phyloP scores from a whole-genome alignment of 179 eudicot species.

The Silene coronaria region DNA sequence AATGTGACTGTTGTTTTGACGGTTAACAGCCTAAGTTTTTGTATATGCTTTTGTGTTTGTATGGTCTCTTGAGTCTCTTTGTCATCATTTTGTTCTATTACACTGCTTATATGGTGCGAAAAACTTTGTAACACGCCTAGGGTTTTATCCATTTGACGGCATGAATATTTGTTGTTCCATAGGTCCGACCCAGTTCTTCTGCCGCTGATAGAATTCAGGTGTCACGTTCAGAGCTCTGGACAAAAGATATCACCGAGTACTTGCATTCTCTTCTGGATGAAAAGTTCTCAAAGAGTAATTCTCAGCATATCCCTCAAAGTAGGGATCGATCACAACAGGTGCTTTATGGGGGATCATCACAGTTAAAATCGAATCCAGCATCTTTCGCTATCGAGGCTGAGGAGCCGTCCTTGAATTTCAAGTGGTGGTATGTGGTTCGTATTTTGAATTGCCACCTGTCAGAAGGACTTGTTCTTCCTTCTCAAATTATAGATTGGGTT shows the following conservation, averaged over 20 bases:
- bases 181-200: conserved; percentile 73
- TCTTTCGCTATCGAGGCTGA: conserved; percentile 45
- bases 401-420: conserved; percentile 81
- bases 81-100: not conserved
- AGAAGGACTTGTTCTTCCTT: conserved; percentile 77
- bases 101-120: not conserved
- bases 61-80: not conserved
- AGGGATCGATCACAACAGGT: conserved; percentile 62
- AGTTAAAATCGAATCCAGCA: conserved; percentile 38
- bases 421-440: conserved; percentile 97
- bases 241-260: conserved; percentile 84
- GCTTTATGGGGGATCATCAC: conserved; percentile 49
- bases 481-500: conserved; percentile 88
- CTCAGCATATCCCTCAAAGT: conserved; percentile 38
- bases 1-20: not conserved
- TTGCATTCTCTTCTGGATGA: conserved; percentile 82
- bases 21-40: not conserved
- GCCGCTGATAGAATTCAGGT: conserved; percentile 61
- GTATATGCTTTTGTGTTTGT: not conserved
- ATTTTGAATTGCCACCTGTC: conserved; percentile 82
- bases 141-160: not conserved
- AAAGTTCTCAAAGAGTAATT: conserved; percentile 41
- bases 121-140: not conserved
- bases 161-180: conserved; percentile 25
- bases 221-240: conserved; percentile 90